These are phyloP conservation scores for Aspergillus vadensis DNA, from an alignment of 2,329 filamentous ascomycete species.

Conservation along the genomic window DNA sequence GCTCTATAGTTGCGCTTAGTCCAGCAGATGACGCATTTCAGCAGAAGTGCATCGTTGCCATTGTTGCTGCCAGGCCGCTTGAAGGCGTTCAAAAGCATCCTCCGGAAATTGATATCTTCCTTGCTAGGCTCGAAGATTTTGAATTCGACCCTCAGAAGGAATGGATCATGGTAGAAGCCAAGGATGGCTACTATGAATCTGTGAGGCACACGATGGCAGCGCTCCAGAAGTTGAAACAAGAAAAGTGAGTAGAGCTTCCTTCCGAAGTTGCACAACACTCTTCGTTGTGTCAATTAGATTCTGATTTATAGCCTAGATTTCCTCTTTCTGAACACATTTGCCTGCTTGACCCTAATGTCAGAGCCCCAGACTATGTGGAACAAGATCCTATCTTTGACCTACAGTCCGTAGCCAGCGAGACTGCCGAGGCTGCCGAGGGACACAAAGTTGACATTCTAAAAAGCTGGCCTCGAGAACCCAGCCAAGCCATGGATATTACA, in stretches of 20 bases:
- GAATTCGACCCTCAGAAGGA: slow-evolving; percentile 69
- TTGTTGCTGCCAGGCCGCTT: slow-evolving; percentile 70
- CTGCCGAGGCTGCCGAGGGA: slow-evolving; percentile 29
- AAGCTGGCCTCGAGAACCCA: slow-evolving; percentile 53
- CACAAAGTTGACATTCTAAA: slow-evolving; percentile 57
- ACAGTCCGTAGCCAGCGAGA: slow-evolving; percentile 41
- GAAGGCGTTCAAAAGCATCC: slow-evolving; percentile 65
- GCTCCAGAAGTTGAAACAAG: slow-evolving; percentile 65
- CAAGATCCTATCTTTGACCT: slow-evolving; percentile 55
- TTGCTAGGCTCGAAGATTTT: slow-evolving; percentile 61
- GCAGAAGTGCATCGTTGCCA: slow-evolving; percentile 67
- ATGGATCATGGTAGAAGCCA: slow-evolving; percentile 77
- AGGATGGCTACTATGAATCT: slow-evolving; percentile 74
- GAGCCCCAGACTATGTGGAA: slow-evolving; percentile 56
- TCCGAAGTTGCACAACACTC: too few relatives aligned
- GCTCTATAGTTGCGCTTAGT: slow-evolving; percentile 58
- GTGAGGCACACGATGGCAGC: slow-evolving; percentile 71
- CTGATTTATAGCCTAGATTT: slow-evolving; percentile 38
- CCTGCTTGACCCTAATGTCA: slow-evolving; percentile 40
- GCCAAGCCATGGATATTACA: slow-evolving; percentile 64
- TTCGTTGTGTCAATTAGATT: background rate
- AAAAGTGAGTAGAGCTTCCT: slow-evolving; percentile 42
- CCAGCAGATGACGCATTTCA: slow-evolving; percentile 62
- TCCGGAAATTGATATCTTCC: slow-evolving; percentile 75
- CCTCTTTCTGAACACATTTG: slow-evolving; percentile 49